A percentile compares a stretch with the other conserved stretches of the same genome.
These are phyloP conservation scores for Alternaria postmessia DNA, from an alignment of 2,329 filamentous ascomycete species.

Conservation along the genomic window DNA sequence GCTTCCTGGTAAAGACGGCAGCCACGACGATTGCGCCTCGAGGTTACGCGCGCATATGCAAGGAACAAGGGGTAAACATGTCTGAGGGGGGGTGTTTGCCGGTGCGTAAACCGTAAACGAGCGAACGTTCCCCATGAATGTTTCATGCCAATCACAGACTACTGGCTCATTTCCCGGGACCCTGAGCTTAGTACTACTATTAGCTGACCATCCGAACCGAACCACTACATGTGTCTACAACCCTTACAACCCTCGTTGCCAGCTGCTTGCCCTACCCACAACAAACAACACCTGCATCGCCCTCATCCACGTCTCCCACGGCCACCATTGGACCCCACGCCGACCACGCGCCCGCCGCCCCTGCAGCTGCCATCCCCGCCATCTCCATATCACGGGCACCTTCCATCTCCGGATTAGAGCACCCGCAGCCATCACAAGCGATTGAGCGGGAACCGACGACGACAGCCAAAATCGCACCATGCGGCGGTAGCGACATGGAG, in stretches of 20 bases:
- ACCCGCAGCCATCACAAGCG: constrained; percentile 14
- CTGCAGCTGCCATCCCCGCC: constrained; percentile 12
- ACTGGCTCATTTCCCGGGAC: constrained; percentile 26
- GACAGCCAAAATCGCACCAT: constrained; percentile 34
- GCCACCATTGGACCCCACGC: constrained; percentile 17
- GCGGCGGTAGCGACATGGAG: constrained; percentile 70
- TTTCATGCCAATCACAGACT: constrained; percentile 2
- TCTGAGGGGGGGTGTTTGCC: neutral
- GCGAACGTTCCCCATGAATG: constrained; percentile 1
- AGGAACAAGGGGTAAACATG: constrained; percentile 2
- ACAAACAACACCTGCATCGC: neutral
- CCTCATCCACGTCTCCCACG: neutral
- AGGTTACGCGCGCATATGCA: constrained; percentile 11
- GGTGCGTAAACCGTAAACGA: neutral
- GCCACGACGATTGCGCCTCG: constrained; percentile 2
- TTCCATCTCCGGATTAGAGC: constrained; percentile 15
- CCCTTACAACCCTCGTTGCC: constrained; percentile 7
- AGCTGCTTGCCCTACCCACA: neutral
- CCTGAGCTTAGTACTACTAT: constrained; percentile 6
- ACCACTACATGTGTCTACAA: constrained; percentile 12
- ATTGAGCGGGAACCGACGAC: constrained; percentile 24
- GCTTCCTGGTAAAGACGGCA: neutral
- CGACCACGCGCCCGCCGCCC: constrained; percentile 13
- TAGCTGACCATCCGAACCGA: constrained; percentile 16
- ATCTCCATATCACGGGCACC: constrained; percentile 17